Evolutionary conservation across 148 eudicot genomes (phyloP).

Genomic region (Rhododendron williamsianum): DNA sequence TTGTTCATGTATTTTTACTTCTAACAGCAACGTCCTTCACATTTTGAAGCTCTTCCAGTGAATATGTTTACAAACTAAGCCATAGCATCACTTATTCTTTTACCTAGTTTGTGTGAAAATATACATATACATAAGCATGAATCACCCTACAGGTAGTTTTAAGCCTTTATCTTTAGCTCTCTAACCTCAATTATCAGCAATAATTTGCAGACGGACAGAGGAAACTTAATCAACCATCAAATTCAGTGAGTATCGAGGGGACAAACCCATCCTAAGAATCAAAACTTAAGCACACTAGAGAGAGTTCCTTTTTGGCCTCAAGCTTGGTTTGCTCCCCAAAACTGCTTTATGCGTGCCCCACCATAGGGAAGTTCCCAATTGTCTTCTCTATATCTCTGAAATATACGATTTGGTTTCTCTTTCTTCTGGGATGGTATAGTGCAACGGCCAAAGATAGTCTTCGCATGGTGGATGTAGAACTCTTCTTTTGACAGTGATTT

Average conservation of each 20-base stretch:
- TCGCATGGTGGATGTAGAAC: background rate
- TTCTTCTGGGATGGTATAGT: background rate
- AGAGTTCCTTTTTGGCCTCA: background rate
- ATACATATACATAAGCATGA: background rate
- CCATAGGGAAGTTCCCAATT: background rate
- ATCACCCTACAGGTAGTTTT: background rate
- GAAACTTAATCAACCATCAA: background rate
- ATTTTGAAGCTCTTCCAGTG: background rate
- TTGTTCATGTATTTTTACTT: background rate
- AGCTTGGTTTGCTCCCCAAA: background rate
- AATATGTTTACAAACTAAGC: background rate
- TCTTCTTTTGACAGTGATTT: background rate
- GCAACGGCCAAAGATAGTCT: background rate
- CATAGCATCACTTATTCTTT: background rate
- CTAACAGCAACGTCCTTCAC: background rate
- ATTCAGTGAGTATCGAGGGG: background rate
- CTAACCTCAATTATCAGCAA: background rate
- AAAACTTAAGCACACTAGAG: background rate
- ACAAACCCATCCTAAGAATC: background rate
- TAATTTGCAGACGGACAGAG: background rate
- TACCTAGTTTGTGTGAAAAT: background rate
- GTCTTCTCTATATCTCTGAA: background rate
- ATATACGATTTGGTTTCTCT: background rate
- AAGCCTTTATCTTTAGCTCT: background rate
- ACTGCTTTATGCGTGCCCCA: background rate